Evolutionary conservation across 768 basidiomycete genomes (phyloP), one percentile per base, ranked within the genome.

Genomic region (Peribolospora kevripleyi): DNA sequence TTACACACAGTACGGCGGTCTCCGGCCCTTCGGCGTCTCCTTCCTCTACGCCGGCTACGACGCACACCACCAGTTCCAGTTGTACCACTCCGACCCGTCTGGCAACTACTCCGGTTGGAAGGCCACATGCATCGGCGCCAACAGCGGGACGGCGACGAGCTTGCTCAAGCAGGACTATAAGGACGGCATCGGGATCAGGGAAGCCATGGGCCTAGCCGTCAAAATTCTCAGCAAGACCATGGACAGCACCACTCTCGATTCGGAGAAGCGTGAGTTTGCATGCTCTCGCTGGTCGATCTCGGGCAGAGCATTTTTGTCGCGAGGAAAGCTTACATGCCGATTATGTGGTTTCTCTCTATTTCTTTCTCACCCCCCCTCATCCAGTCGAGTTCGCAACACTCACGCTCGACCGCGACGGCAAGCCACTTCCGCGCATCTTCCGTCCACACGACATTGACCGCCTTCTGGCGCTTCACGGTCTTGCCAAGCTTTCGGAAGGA

Each of bases 221-320:
- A 81, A 79, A 70, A 82, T 86, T 53, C 90, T 98, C 87, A 90
- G 87, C 74, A 97, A 95, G 76, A 95, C 91, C 54, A 95, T 98
- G 91, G 93, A 98, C 65, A 88, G 85, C 59, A 95, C 91, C 40
- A 95, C 86, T 48, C 68, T 98, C 59, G 83, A 85, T 41, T 90
- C 85, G 64, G 93, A 98, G 71, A 97, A 95, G 68, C 71, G 93
- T 93, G 62, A 65, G 87, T 69, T 10, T 10, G 7, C 8, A 38
- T 37, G 42, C 14, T 51, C 36, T 39, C 55, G 9, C 7, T 51
- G 25, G 11, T 50, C 46, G 7, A 47, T 40, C 11, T 38, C 1
- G 6, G 8, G 53, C 36, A 46, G 8, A 43, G 7, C 11, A 39
- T 25, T 25, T 25, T 25, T 25, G 25, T 25, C 25, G 25, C 25